Evolutionary conservation across 2,329 filamentous ascomycete genomes (phyloP).

Genomic region (Hymenoscyphus occultus): DNA sequence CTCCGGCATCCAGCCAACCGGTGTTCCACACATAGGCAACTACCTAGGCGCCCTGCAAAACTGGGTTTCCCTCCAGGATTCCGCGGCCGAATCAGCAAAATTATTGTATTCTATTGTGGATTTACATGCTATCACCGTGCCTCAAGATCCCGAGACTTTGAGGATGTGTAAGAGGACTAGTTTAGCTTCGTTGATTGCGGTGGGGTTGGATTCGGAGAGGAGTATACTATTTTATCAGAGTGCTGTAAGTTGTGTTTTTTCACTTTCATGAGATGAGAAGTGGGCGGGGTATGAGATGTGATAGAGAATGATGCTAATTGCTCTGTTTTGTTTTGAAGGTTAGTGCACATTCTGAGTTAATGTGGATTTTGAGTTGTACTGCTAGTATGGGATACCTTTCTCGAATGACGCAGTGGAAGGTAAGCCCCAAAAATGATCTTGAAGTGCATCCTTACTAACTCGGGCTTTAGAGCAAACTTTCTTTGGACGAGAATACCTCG

Average conservation of each 20-base stretch:
- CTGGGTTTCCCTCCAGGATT: slow-evolving; percentile 80
- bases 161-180: slow-evolving; percentile 67
- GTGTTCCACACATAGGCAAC: slow-evolving; percentile 90
- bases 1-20: slow-evolving; percentile 96
- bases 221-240: slow-evolving; percentile 82
- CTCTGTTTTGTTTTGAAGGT: slow-evolving; percentile 49
- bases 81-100: slow-evolving; percentile 52
- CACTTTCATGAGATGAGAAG: neutral
- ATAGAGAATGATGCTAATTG: neutral
- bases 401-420: slow-evolving; percentile 99
- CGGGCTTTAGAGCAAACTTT: slow-evolving; percentile 64
- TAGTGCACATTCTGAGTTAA: slow-evolving; percentile 78
- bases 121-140: slow-evolving; percentile 84
- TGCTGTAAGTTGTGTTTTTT: slow-evolving; percentile 49
- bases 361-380: slow-evolving; percentile 94
- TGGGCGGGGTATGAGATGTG: neutral
- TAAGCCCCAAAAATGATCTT: slow-evolving; percentile 36
- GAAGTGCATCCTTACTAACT: neutral
- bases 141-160: slow-evolving; percentile 62
- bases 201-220: slow-evolving; percentile 76
- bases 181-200: slow-evolving; percentile 75
- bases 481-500: slow-evolving; percentile 56
- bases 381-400: slow-evolving; percentile 91
- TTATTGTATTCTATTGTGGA: slow-evolving; percentile 88
- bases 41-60: slow-evolving; percentile 85